phyloP scores from a whole-genome alignment of 371 early-diverging fungal species.

The Dinochytrium kinnereticum region DNA sequence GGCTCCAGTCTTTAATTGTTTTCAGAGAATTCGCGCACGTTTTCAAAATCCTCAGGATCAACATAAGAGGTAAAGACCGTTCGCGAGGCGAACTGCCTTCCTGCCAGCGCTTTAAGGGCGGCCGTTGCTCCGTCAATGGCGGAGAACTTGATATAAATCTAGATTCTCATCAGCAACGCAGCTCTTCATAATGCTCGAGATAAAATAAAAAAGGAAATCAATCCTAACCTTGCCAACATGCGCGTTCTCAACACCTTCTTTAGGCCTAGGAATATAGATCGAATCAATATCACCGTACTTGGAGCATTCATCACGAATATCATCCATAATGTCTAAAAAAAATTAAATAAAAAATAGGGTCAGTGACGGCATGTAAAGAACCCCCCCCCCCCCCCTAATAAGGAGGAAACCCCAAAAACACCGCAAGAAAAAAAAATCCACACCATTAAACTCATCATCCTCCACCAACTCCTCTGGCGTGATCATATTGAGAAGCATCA shows the following conservation, averaged over 20 bases:
- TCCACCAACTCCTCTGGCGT: conserved; percentile 84
- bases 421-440: neutral
- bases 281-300: conserved; percentile 83
- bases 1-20: neutral
- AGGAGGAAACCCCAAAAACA: neutral
- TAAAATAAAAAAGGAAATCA: neutral
- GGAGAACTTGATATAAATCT: conserved; percentile 87
- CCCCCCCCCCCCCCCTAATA: too few relatives aligned
- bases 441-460: conserved; percentile 88
- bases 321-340: conserved; percentile 83
- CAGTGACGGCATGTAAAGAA: too few relatives aligned
- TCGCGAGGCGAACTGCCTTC: conserved; percentile 91
- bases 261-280: conserved; percentile 86
- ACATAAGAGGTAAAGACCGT: conserved; percentile 89
- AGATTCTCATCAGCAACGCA: neutral
- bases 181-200: too few relatives aligned
- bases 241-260: conserved; percentile 53
- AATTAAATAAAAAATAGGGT: too few relatives aligned
- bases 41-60: conserved; percentile 33
- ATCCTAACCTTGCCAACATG: conserved; percentile 84
- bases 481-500: conserved; percentile 96
- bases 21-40: neutral
- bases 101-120: conserved; percentile 88
- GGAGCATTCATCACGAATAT: conserved; percentile 87
- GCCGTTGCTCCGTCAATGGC: conserved; percentile 61